Evolutionary conservation across 2,329 filamentous ascomycete species (phyloP).

Genomic region (Claviceps capensis): DNA sequence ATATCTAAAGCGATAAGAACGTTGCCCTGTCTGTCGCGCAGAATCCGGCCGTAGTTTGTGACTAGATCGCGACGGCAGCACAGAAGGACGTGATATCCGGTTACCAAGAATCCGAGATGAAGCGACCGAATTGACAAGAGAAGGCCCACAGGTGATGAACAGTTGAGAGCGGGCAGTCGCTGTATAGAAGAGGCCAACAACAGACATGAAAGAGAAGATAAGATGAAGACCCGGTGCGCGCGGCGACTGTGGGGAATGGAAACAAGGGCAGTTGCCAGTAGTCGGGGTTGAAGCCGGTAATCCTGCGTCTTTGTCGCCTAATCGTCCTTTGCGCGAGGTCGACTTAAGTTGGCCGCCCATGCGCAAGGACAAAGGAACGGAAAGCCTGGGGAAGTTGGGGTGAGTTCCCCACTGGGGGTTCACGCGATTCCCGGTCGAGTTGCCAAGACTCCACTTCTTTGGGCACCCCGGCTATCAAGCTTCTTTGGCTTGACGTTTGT

Average conservation of each 20-base stretch:
- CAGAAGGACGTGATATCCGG: background rate
- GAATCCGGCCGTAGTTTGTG: too few relatives aligned
- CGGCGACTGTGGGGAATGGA: background rate
- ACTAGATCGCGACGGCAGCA: background rate
- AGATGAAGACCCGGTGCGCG: background rate
- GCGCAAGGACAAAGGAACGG: background rate
- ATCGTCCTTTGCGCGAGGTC: background rate
- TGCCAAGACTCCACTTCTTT: too few relatives aligned
- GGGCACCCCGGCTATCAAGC: too few relatives aligned
- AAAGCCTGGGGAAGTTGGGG: too few relatives aligned
- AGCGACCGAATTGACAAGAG: too few relatives aligned
- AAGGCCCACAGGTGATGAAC: too few relatives aligned
- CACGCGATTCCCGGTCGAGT: too few relatives aligned
- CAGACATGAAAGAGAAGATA: background rate
- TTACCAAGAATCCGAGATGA: background rate
- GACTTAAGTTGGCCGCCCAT: background rate
- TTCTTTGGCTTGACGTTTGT: too few relatives aligned
- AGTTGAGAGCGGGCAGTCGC: too few relatives aligned
- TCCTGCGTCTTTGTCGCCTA: background rate
- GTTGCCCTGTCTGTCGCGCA: too few relatives aligned
- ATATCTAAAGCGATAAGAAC: background rate
- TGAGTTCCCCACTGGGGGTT: too few relatives aligned
- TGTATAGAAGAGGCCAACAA: background rate
- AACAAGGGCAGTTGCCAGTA: background rate
- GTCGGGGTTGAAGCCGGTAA: background rate